These are phyloP conservation scores for Globisporangium sylvaticum DNA, from an alignment of 352 stramenopile genomes.

Conservation along the genomic window DNA sequence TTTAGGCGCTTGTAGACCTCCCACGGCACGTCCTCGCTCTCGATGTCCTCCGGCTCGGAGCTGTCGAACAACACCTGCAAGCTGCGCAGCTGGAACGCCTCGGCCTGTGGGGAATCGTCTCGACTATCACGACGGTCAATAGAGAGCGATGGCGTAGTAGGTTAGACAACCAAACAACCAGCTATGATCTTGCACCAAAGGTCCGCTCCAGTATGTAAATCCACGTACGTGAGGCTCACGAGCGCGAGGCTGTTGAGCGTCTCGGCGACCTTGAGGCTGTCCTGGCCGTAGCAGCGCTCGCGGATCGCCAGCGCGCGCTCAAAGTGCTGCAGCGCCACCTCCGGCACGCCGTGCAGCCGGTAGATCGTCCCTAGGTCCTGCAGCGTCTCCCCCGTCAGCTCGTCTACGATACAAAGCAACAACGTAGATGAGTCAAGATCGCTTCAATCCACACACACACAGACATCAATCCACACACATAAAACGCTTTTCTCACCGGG, in stretches of 20 bases:
- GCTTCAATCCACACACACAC: not conserved
- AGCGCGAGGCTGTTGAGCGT: conserved; percentile 78
- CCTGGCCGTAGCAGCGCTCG: conserved; percentile 39
- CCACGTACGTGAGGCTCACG: conserved; percentile 39
- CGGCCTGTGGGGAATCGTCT: conserved; percentile 30
- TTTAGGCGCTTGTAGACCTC: conserved; percentile 78
- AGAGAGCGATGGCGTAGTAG: not conserved
- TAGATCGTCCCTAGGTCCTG: conserved; percentile 71
- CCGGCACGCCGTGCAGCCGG: conserved; percentile 41
- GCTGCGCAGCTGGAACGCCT: conserved; percentile 54
- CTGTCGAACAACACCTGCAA: conserved; percentile 48
- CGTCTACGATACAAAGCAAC: too few species aligned
- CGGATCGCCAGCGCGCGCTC: conserved; percentile 45
- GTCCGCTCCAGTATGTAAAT: too few species aligned
- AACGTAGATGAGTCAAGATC: too few species aligned
- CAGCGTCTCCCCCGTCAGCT: conserved; percentile 55
- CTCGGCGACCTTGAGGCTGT: conserved; percentile 69
- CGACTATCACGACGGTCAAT: conserved; percentile 17
- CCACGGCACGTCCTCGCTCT: conserved; percentile 74
- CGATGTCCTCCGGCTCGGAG: conserved; percentile 59
- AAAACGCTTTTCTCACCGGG: conserved; percentile 27
- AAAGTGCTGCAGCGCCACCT: conserved; percentile 60
- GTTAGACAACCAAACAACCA: not conserved
- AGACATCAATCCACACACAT: not conserved
- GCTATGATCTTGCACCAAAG: too few species aligned